Evolutionary conservation across 2,329 filamentous ascomycete genomes (phyloP), one percentile per base, ranked within the genome.

Genomic region (Monosporascus sp.): DNA sequence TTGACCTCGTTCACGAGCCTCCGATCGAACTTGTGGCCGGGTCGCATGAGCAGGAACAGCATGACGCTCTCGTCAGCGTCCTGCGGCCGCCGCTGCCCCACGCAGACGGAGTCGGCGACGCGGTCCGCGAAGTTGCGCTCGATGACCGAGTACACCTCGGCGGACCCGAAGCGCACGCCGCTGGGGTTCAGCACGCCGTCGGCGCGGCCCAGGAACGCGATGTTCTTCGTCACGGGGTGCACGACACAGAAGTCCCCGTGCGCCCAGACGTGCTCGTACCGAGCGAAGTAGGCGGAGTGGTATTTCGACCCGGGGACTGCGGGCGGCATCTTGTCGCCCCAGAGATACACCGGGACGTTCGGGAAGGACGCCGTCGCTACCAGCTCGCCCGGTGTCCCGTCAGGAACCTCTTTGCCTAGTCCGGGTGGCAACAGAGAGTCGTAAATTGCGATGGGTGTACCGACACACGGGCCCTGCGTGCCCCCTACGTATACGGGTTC

Each of bases 101-200:
- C 88, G 53, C 89, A 93, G 28, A 94, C 77, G n/a, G 84, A 85
- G 64, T 94, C 90, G 4, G 77, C 76, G 3, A 94, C 72, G 49
- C 78, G 73, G 17, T 79, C 75, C 0, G 81, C 73, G 57, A 93
- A 92, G 51, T 79, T 74, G 24, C 77, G 72, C 69, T 90, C 87
- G 4, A 92, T 69, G 1, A 92, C 86, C 14, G 79, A 80, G 68
- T 94, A 95, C 37, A 94, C 87, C 68, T 94, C 90, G 0, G 88
- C 85, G 5, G 84, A 88, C 0, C 89, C 90, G 63, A 94, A 95
- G 0, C 89, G 78, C 11, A 94, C 84, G 0, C 89, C 89, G 7
- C 80, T 85, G 0, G 89, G 89, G 65, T 94, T 94, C 50, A 94
- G 72, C 2, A 94, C 89, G 14, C 89, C 89, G 63, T 94, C 89